phyloP scores from a whole-genome alignment of 2,329 filamentous ascomycete species.

The Colletotrichum zoysiae region DNA sequence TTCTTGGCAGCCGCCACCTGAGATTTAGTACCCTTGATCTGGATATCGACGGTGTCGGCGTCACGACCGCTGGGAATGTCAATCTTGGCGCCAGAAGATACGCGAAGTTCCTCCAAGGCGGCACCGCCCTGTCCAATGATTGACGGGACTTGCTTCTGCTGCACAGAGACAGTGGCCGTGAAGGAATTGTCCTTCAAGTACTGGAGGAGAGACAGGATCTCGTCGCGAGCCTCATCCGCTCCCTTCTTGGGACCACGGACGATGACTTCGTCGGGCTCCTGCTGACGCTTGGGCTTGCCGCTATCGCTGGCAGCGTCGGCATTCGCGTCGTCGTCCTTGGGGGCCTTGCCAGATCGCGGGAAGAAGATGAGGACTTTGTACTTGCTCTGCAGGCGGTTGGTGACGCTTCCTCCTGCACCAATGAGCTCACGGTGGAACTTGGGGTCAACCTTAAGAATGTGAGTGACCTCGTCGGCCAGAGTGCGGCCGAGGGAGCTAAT shows the following conservation, averaged over 20 bases:
- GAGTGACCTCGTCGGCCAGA: constrained; percentile 90
- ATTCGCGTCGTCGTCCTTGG: constrained; percentile 79
- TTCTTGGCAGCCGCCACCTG: constrained; percentile 94
- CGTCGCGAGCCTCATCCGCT: constrained; percentile 90
- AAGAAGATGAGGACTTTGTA: constrained; percentile 98
- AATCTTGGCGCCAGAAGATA: constrained; percentile 87
- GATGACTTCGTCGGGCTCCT: constrained; percentile 88
- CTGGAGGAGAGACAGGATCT: constrained; percentile 88
- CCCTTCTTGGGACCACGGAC: constrained; percentile 93
- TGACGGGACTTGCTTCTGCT: constrained; percentile 92
- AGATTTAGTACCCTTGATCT: constrained; percentile 90
- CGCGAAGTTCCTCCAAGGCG: constrained; percentile 90
- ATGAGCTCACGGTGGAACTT: constrained; percentile 97
- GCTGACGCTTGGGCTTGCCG: constrained; percentile 75
- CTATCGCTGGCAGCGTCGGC: constrained; percentile 78
- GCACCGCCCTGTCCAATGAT: constrained; percentile 91
- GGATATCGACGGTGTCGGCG: constrained; percentile 83
- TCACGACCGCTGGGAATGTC: constrained; percentile 89
- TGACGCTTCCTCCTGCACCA: constrained; percentile 86
- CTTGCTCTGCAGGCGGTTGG: constrained; percentile 90
- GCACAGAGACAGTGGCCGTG: constrained; percentile 83
- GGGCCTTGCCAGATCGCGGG: constrained; percentile 75
- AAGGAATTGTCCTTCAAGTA: constrained; percentile 91
- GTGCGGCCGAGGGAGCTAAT: constrained; percentile 84
- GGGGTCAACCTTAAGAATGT: constrained; percentile 89